Percentiles rank a stretch among this genome's conserved stretches.
Conservation (phyloP, 2,329 filamentous ascomycete genomes). For the Trichoderma cornu-damae region DNA sequence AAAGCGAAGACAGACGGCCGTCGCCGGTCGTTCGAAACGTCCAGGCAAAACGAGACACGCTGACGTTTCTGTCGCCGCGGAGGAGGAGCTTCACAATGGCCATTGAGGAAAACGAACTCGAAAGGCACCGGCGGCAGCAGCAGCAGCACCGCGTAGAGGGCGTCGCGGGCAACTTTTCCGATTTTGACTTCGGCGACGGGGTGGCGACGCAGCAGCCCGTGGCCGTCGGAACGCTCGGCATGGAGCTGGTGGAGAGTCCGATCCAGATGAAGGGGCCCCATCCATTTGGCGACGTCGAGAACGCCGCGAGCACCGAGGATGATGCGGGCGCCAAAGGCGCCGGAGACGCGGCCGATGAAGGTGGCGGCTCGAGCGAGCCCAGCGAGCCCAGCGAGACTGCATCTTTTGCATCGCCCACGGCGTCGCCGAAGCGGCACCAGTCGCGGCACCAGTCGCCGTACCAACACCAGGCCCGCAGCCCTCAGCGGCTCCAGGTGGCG, state of each 20-base stretch:
- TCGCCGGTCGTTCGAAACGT: constrained; percentile 45
- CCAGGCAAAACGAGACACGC: constrained; percentile 47
- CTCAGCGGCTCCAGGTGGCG: not conserved
- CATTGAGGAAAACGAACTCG: constrained; percentile 23
- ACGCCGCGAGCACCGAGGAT: not conserved
- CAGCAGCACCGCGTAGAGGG: constrained; percentile 30
- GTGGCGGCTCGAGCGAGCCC: not conserved
- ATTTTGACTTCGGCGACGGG: constrained; percentile 36
- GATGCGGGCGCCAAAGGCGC: not conserved
- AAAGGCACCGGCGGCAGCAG: constrained; percentile 22
- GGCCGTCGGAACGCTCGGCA: constrained; percentile 1
- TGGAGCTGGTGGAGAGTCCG: constrained; percentile 17
- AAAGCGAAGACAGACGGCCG: constrained; percentile 39
- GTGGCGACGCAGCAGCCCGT: constrained; percentile 23
- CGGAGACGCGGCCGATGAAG: not conserved
- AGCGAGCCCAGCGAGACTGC: not conserved
- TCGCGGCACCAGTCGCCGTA: not conserved
- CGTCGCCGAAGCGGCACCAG: not conserved
- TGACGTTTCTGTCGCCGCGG: constrained; percentile 42
- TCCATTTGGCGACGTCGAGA: constrained; percentile 3
- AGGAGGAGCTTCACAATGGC: constrained; percentile 46
- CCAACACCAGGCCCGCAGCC: not conserved
- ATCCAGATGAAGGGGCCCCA: constrained; percentile 11
- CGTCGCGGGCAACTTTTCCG: constrained; percentile 36
- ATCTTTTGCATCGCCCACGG: not conserved